A percentile compares a stretch with the other conserved stretches of the same genome.
These are phyloP conservation scores for Fusarium pseudoanthophilum DNA, from an alignment of 2,329 filamentous ascomycete species.

Conservation along the genomic window DNA sequence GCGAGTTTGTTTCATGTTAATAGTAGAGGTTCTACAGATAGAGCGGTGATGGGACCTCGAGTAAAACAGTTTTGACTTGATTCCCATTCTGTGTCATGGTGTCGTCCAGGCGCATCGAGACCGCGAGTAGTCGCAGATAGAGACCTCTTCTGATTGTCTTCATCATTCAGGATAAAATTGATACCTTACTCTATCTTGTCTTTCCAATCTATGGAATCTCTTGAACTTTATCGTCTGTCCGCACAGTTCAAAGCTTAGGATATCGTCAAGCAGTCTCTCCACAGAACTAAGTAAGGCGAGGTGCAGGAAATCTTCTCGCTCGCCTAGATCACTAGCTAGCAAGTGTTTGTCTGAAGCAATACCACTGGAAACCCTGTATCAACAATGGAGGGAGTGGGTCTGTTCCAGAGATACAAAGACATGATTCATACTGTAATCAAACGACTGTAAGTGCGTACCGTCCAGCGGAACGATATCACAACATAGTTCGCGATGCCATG, in stretches of 20 bases:
- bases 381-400: background rate
- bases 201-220: too few relatives aligned
- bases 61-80: background rate
- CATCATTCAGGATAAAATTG: too few relatives aligned
- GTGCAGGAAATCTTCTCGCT: accelerated
- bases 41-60: background rate
- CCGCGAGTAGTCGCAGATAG: accelerated
- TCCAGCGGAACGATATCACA: accelerated
- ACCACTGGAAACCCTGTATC: background rate
- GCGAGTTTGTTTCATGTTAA: background rate
- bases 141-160: accelerated
- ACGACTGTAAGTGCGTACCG: background rate
- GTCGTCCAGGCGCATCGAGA: background rate
- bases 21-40: background rate
- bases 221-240: background rate
- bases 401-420: background rate
- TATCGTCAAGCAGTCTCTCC: background rate
- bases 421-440: background rate
- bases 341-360: background rate
- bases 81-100: background rate
- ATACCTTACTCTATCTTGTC: too few relatives aligned
- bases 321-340: background rate
- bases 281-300: too few relatives aligned
- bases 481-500: background rate
- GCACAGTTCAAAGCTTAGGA: background rate